These are phyloP conservation scores for Dactylellina cionopaga DNA, from an alignment of 2,329 filamentous ascomycete species.

Conservation along the genomic window DNA sequence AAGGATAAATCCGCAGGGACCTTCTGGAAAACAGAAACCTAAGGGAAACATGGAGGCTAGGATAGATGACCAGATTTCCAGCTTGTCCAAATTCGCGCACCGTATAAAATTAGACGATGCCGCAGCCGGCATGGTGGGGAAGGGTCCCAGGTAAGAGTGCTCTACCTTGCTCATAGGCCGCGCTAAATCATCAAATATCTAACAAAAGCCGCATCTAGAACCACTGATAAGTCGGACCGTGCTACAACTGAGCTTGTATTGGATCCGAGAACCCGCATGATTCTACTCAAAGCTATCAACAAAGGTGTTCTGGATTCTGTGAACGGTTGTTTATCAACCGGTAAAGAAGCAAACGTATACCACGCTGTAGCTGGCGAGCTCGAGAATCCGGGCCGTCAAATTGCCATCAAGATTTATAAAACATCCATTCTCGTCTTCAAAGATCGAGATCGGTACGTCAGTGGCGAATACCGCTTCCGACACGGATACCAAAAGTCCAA, in stretches of 20 bases:
- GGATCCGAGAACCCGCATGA: constrained; percentile 93
- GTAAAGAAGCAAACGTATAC: constrained; percentile 98
- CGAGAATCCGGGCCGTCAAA: constrained; percentile 66
- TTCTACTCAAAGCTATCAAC: constrained; percentile 95
- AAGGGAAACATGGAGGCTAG: constrained; percentile 80
- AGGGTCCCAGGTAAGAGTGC: constrained; percentile 59
- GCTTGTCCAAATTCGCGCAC: constrained; percentile 82
- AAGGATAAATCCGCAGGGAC: constrained; percentile 75
- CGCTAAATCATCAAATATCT: too few species aligned
- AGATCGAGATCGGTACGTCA: constrained; percentile 94
- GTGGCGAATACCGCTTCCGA: constrained; percentile 91
- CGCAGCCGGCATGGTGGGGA: constrained; percentile 66
- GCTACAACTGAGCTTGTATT: constrained; percentile 95
- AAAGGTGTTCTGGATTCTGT: constrained; percentile 87
- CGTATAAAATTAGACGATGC: constrained; percentile 81
- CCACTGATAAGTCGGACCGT: constrained; percentile 89
- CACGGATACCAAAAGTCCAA: constrained; percentile 92
- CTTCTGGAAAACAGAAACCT: constrained; percentile 66
- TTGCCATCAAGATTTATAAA: constrained; percentile 99
- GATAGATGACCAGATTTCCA: constrained; percentile 86
- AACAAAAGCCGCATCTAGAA: constrained; percentile 60
- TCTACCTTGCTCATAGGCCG: too few species aligned
- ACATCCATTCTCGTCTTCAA: constrained; percentile 98
- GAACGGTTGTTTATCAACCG: constrained; percentile 93
- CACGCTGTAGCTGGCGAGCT: constrained; percentile 74